These are phyloP conservation scores for Didymella sp. DNA, from an alignment of 2,329 filamentous ascomycete species.

Conservation along the genomic window DNA sequence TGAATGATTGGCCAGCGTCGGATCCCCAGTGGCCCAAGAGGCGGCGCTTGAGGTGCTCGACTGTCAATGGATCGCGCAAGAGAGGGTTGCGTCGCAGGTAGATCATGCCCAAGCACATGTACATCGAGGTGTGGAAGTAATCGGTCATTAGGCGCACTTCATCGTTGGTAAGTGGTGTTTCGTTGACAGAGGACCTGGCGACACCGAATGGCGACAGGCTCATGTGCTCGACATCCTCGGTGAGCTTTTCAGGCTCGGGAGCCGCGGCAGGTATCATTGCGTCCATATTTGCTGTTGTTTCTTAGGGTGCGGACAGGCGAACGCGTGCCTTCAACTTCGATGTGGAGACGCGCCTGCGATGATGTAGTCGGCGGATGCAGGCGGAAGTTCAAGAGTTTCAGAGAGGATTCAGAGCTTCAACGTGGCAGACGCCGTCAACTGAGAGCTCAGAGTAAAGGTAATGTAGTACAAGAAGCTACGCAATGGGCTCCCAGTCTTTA, in stretches of 20 bases:
- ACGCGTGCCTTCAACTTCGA: constrained; percentile 11
- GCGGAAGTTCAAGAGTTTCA: constrained; percentile 11
- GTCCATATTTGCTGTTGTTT: constrained; percentile 28
- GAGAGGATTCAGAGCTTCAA: constrained; percentile 2
- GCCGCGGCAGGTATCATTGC: constrained; percentile 34
- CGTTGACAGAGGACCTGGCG: constrained; percentile 68
- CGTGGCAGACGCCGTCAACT: constrained; percentile 1
- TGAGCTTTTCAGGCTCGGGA: constrained; percentile 33
- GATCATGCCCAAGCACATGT: constrained; percentile 80
- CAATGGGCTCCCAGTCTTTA: constrained; percentile 18
- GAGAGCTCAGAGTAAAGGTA: constrained; percentile 2
- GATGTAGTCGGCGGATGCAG: constrained; percentile 15
- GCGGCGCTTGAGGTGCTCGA: constrained; percentile 75
- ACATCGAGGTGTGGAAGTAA: constrained; percentile 77
- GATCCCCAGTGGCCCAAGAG: constrained; percentile 81
- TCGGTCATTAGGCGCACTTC: constrained; percentile 73
- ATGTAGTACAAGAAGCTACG: constrained; percentile 4
- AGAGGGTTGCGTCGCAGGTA: constrained; percentile 78
- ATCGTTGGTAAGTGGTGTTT: constrained; percentile 67
- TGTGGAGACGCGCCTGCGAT: constrained; percentile 10
- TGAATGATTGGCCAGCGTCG: constrained; percentile 81
- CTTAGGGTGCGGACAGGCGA: constrained; percentile 1
- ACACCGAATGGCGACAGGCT: constrained; percentile 67
- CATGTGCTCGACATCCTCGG: constrained; percentile 39
- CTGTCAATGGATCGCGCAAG: constrained; percentile 70